phyloP scores from a whole-genome alignment of 805 yeast genomes.

The Metschnikowia kofuensis region DNA sequence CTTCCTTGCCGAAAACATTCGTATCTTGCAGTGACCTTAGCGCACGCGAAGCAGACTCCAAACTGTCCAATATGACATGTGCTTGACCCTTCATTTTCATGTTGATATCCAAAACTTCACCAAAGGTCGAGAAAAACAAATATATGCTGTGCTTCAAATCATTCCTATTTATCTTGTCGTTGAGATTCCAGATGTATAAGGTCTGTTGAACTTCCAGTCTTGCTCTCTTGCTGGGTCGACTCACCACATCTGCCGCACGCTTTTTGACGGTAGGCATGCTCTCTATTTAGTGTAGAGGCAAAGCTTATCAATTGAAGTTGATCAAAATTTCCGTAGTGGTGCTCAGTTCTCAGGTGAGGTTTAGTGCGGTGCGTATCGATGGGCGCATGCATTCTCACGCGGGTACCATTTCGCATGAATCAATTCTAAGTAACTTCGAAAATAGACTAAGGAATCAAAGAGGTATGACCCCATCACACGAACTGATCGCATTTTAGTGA shows the following conservation, averaged over 20 bases:
- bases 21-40: conserved; percentile 45
- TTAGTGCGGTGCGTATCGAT: background rate
- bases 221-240: conserved; percentile 7
- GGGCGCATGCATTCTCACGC: background rate
- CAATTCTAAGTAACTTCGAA: too few species aligned
- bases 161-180: conserved; percentile 48
- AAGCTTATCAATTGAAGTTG: too few species aligned
- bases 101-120: conserved; percentile 58
- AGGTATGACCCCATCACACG: too few species aligned
- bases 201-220: conserved; percentile 37
- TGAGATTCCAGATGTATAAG: conserved; percentile 56
- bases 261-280: conserved; percentile 5
- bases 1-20: conserved; percentile 49
- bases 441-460: too few species aligned
- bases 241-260: conserved; percentile 1
- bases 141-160: conserved; percentile 53
- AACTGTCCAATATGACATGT: conserved; percentile 50
- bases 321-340: too few species aligned
- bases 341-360: too few species aligned
- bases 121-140: conserved; percentile 58
- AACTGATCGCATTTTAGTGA: too few species aligned
- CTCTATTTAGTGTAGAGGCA: background rate
- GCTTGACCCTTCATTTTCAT: conserved; percentile 63
- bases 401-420: background rate
- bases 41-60: conserved; percentile 52